Evolutionary conservation across 2,329 filamentous ascomycete genomes (phyloP), one percentile per base, ranked within the genome.

Genomic region (Penicillium sp.): DNA sequence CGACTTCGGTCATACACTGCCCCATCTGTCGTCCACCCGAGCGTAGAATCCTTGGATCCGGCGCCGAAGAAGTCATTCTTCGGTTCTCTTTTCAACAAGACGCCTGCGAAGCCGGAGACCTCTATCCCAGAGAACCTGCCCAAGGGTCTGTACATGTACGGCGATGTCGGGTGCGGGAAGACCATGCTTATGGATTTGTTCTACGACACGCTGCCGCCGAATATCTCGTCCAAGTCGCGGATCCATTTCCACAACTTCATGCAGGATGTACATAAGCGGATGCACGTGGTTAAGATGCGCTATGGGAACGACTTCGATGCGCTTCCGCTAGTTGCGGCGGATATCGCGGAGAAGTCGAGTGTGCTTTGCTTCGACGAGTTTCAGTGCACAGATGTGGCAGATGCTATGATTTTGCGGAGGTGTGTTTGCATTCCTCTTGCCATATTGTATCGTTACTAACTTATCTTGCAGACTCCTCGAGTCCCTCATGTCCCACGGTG

Each of bases 181-280:
- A 99, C 95, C 2, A 99, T 99, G 95, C 84, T 99, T 74, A 99
- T 99, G 95, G 94, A 99, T 75, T 83, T 99, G 54, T 97, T 98
- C 78, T 97, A 93, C 81, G 93, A 98, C 67, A 97, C 94, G 0
- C 82, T 98, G 23, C 95, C 95, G 0, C 76, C 82, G 17, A 90
- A 90, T 63, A 93, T 98, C 67, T 85, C 84, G 61, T 87, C 88
- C 35, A 97, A 97, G 81, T 96, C 90, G 51, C 86, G 95, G 52
- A 97, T 99, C 72, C 95, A 99, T 81, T 99, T 99, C 79, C 93
- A 98, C 82, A 97, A 97, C 77, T 99, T 99, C 82, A 99, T 99
- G 95, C 95, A 98, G 78, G 91, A 96, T 76, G 90, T 98, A 53
- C 95, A 99, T 80, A 92, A 90, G 76, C 86, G 94, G 64, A 82